Conservation (phyloP, 2,329 filamentous ascomycete genomes). For the Ascochyta koolunga region DNA sequence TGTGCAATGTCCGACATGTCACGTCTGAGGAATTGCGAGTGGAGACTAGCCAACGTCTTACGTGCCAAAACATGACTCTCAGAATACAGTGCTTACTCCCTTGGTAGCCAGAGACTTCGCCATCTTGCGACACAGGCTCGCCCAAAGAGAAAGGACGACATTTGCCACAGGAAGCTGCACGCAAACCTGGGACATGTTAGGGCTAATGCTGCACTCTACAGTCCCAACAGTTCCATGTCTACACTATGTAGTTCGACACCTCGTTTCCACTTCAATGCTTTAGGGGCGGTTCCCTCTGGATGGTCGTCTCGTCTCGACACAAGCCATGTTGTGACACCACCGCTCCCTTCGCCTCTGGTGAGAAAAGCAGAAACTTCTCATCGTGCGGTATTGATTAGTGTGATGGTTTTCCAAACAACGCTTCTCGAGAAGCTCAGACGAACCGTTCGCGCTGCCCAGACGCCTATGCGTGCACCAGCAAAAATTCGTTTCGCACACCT, state of each 20-base stretch:
- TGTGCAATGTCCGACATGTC: slow-evolving; percentile 1
- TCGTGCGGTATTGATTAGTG: not conserved
- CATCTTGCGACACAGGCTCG: slow-evolving; percentile 2
- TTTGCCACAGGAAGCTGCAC: not conserved
- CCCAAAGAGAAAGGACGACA: not conserved
- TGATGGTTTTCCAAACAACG: not conserved
- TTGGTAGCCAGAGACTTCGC: slow-evolving; percentile 4
- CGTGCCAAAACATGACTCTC: slow-evolving; percentile 18
- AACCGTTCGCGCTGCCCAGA: not conserved
- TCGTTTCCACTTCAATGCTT: not conserved
- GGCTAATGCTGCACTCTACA: slow-evolving; percentile 8
- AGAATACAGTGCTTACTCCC: not conserved
- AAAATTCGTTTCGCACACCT: not conserved
- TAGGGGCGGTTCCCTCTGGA: not conserved
- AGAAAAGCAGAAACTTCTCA: not conserved
- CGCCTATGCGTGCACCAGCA: too few species aligned
- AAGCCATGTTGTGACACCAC: not conserved
- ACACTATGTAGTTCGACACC: not conserved
- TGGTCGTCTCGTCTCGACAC: not conserved
- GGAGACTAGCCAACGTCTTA: slow-evolving; percentile 4
- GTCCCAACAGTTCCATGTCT: slow-evolving; percentile 10
- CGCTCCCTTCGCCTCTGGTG: slow-evolving; percentile 2
- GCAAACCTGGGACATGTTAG: not conserved
- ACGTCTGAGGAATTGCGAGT: slow-evolving; percentile 5
- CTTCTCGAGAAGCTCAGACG: not conserved